Percentiles rank a stretch among this genome's conserved stretches.
Evolutionary conservation across 495 filamentous ascomycete genomes (phyloP).

Genomic region (Xylaria longipes): DNA sequence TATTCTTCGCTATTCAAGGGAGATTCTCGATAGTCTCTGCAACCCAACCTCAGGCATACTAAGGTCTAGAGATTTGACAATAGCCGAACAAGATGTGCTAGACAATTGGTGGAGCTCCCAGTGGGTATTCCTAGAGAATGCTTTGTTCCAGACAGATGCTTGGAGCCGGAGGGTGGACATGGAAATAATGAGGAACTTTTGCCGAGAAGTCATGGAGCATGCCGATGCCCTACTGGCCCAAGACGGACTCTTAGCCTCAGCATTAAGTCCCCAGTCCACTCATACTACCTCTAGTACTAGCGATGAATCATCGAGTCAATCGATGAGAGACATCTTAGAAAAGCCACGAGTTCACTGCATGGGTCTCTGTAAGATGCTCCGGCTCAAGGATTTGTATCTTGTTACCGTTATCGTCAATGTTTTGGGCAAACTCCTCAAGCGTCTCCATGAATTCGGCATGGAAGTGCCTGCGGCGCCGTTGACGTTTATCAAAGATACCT

Average conservation of each 20-base stretch:
- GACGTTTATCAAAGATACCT: conserved; percentile 65
- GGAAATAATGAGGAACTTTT: conserved; percentile 84
- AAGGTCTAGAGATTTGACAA: conserved; percentile 64
- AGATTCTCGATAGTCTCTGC: conserved; percentile 82
- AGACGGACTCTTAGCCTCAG: conserved; percentile 76
- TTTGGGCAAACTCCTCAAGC: conserved; percentile 68
- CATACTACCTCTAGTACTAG: conserved; percentile 50
- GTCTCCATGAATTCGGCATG: conserved; percentile 73
- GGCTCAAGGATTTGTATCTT: conserved; percentile 84
- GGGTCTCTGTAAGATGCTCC: conserved; percentile 79
- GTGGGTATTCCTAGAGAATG: conserved; percentile 78
- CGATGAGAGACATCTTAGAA: conserved; percentile 62
- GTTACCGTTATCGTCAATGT: conserved; percentile 71
- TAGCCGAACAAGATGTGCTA: conserved; percentile 67
- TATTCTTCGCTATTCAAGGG: conserved; percentile 52
- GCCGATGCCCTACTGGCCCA: conserved; percentile 84
- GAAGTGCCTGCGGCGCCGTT: conserved; percentile 66
- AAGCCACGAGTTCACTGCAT: conserved; percentile 68
- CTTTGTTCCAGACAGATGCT: conserved; percentile 80
- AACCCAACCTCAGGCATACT: conserved; percentile 81
- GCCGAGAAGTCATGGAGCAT: conserved; percentile 90
- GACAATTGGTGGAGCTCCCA: conserved; percentile 80
- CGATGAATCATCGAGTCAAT: conserved; percentile 49
- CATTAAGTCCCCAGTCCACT: conserved; percentile 56
- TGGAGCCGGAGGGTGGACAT: conserved; percentile 79